These are phyloP conservation scores for Lichenothelia convexa DNA, from an alignment of 495 filamentous ascomycete species.

Conservation along the genomic window DNA sequence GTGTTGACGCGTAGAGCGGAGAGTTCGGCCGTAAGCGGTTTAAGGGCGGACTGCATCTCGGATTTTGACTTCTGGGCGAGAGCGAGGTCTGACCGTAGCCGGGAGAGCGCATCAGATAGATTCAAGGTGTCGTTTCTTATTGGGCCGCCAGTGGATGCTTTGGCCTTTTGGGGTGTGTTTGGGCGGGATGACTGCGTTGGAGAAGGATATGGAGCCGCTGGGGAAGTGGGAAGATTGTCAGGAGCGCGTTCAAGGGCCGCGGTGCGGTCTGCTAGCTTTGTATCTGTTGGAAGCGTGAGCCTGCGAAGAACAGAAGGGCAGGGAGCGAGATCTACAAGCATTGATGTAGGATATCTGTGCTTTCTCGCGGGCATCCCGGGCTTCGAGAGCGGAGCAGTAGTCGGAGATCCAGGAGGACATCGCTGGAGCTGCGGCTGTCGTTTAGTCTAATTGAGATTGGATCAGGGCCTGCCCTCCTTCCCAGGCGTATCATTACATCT, in stretches of 20 bases:
- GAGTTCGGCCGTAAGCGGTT: slow-evolving; percentile 13
- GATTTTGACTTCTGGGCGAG: slow-evolving; percentile 19
- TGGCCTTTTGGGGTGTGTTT: slow-evolving; percentile 6
- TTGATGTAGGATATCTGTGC: slow-evolving; percentile 17
- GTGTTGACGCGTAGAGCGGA: slow-evolving; percentile 16
- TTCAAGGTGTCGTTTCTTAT: slow-evolving; percentile 3
- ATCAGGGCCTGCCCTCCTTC: no score
- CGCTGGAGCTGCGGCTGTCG: no score
- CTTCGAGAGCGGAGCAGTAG: slow-evolving; percentile 18
- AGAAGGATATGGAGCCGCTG: neutral
- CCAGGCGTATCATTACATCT: no score
- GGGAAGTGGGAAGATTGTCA: neutral
- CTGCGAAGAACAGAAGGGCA: neutral
- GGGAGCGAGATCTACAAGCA: slow-evolving; percentile 15
- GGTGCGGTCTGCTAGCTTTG: slow-evolving; percentile 24
- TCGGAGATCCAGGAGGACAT: slow-evolving; percentile 22
- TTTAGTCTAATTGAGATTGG: no score
- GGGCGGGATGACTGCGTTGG: slow-evolving; percentile 1
- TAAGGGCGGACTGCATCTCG: slow-evolving; percentile 14
- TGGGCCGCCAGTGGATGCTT: slow-evolving; percentile 3
- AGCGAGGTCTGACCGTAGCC: slow-evolving; percentile 19
- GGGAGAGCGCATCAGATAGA: slow-evolving; percentile 7
- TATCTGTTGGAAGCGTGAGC: slow-evolving; percentile 12
- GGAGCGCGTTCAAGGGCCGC: slow-evolving; percentile 8
- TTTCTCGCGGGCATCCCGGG: slow-evolving; percentile 20